Evolutionary conservation across 352 stramenopile species (phyloP).

Genomic region (Pythium myriotylum): DNA sequence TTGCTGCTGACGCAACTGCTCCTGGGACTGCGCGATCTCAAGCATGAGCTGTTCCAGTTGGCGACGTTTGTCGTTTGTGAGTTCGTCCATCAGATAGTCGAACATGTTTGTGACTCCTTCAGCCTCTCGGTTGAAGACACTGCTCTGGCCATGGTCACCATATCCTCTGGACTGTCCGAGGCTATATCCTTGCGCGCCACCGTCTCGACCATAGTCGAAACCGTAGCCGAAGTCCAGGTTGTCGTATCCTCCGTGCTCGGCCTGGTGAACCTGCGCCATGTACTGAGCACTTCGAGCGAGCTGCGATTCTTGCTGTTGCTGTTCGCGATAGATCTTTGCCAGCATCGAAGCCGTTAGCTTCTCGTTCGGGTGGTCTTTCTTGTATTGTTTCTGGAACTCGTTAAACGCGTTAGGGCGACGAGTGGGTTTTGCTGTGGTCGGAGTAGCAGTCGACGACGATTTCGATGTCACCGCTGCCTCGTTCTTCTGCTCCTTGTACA

Average conservation of each 20-base stretch:
- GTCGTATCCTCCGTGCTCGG: not conserved
- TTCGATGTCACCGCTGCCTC: not conserved
- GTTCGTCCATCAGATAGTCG: too few relatives aligned
- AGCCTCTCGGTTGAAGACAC: too few relatives aligned
- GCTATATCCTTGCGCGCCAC: too few relatives aligned
- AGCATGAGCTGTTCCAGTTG: slow-evolving; percentile 1
- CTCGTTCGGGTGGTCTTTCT: slow-evolving; percentile 7
- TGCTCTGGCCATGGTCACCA: too few relatives aligned
- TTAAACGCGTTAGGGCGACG: slow-evolving; percentile 7
- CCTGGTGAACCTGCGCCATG: not conserved
- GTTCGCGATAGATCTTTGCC: slow-evolving; percentile 1
- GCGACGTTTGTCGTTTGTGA: too few relatives aligned
- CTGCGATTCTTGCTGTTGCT: slow-evolving; percentile 3
- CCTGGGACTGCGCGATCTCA: not conserved
- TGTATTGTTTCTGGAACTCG: slow-evolving; percentile 17
- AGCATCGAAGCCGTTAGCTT: not conserved
- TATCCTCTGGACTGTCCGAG: too few relatives aligned
- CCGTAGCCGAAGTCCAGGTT: too few relatives aligned
- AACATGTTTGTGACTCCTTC: too few relatives aligned
- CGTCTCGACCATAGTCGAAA: too few relatives aligned
- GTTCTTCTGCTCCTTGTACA: slow-evolving; percentile 3
- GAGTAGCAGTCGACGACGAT: not conserved
- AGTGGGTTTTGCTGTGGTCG: not conserved
- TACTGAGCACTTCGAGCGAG: too few relatives aligned
- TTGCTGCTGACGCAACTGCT: too few relatives aligned